Evolutionary conservation across 148 eudicot species (phyloP), one percentile per base, ranked within the genome.

Genomic region (Limonium bicolor): DNA sequence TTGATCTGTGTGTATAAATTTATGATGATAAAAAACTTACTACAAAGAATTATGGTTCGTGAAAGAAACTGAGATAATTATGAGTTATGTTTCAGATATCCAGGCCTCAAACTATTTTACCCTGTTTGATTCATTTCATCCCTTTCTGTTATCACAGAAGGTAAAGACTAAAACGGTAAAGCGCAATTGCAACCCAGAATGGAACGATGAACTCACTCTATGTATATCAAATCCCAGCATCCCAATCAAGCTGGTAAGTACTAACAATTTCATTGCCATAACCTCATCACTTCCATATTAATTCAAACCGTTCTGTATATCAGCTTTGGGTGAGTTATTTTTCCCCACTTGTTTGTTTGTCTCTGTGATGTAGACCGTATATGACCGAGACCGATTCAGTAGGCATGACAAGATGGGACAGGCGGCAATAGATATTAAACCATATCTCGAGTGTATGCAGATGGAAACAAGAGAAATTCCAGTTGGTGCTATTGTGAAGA

Each of bases 121-220:
- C n/a, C n/a, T n/a, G n/a, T n/a, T n/a, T n/a, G n/a, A n/a, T n/a
- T n/a, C n/a, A n/a, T n/a, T n/a, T n/a, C n/a, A n/a, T n/a, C n/a
- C n/a, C n/a, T n/a, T n/a, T n/a, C n/a, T n/a, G n/a, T n/a, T n/a
- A n/a, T 17, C 55, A 28, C 74, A 85, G 92, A 85, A 74, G 62
- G 36, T 80, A 50, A 85, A 70, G 66, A 85, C 95, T 18, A 64
- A 61, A 15, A 77, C 72, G 39, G 65, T 74, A 37, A 71, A 70
- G 14, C 65, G 61, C 40, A 64, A 67, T 41, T 21, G 75, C 23
- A 85, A 85, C 54, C 95, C 95, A 4, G 77, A 38, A 46, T 85
- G 95, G 95, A 63, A 85, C 30, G 95, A 85, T 36, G 77, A 85
- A 50, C 48, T 80, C 20, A 74, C 86, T 15, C 77, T 85, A 14